Base-by-base conservation (phyloP, 176 grass and related monocot genomes). In the Oryza meridionalis region DNA sequence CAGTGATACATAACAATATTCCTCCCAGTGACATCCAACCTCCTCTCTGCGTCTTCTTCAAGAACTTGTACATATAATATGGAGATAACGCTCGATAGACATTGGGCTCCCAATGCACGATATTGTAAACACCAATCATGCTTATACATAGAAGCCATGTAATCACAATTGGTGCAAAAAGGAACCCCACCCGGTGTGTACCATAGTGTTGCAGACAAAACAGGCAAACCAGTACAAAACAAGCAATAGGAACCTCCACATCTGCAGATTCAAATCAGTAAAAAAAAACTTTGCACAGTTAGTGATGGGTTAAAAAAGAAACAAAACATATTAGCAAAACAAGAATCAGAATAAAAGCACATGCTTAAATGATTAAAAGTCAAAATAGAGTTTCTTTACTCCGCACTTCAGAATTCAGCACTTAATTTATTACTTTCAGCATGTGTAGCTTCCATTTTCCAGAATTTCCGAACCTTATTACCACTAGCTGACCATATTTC, bases 21-120 rank as follows among this genome's bases (percentile, higher is more conserved):
- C 96, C 93, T 27, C 96, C 96, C 40, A 99, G 80, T 16, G 96
- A 99, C 96, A 99, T 99, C 96, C 96, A 99, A 3, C 96, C 96
- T 72, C 91, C 85, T 85, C 93, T 87, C 67, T 94, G 96, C 13
- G 96, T 99, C 81, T 99, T 99, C 69, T 29, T 99, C 83, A 99
- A 80, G 58, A 99, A 99, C 47, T 96, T 90, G 86, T 96, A 99
- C 96, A 99, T 99, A 67, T 99, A 99, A 78, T 99, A 96, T 21
- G 93, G 96, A 81, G 96, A 99, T 77, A 96, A 71, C 1, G 96
- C 96, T 89, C 86, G 89, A 63, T 99, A 99, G 46, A 99, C 93
- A 77, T 91, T 88, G 32, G 96, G 96, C 43, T 99, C 89, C 96
- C 96, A 99, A 43, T 94, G 82, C 55, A 96, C 45, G 67, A 99